Conservation (phyloP, 2,329 filamentous ascomycete genomes). For the Penicillium sp. region DNA sequence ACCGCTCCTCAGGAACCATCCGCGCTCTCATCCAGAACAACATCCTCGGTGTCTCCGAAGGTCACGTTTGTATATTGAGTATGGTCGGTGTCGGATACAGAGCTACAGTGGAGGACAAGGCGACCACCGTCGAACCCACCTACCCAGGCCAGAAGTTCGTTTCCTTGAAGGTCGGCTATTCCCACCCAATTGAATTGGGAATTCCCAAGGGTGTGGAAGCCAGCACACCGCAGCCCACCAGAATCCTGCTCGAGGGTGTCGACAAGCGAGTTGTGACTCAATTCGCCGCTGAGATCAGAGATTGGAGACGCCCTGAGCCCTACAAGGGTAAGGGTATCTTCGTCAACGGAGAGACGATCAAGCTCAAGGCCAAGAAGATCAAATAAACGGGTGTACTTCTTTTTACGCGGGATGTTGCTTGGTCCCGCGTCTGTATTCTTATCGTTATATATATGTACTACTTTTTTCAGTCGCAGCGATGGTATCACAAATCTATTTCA, state of each 20-base stretch:
- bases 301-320: conserved; percentile 89
- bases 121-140: conserved; percentile 63
- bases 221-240: conserved; percentile 84
- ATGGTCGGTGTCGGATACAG: conserved; percentile 95
- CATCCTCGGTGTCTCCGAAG: conserved; percentile 92
- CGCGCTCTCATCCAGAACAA: conserved; percentile 89
- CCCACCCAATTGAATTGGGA: conserved; percentile 88
- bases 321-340: conserved; percentile 99
- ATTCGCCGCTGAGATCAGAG: conserved; percentile 84
- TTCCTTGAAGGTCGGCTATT: conserved; percentile 92
- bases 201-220: conserved; percentile 82
- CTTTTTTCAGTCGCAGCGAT: conserved; percentile 20
- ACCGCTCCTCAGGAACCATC: conserved; percentile 66
- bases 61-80: conserved; percentile 88
- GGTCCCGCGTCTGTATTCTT: conserved; percentile 27
- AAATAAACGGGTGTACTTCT: conserved; percentile 59
- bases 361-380: conserved; percentile 96
- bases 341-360: conserved; percentile 96
- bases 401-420: conserved; percentile 27
- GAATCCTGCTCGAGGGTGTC: conserved; percentile 84
- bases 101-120: conserved; percentile 77
- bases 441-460: conserved; percentile 20
- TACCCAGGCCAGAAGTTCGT: conserved; percentile 87
- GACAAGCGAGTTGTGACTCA: conserved; percentile 85
- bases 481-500: conserved; percentile 40